Evolutionary conservation across 1,284 basidiomycete genomes (phyloP), one percentile per base, ranked within the genome.

Genomic region (Ceratorhiza oryzae-sativae): DNA sequence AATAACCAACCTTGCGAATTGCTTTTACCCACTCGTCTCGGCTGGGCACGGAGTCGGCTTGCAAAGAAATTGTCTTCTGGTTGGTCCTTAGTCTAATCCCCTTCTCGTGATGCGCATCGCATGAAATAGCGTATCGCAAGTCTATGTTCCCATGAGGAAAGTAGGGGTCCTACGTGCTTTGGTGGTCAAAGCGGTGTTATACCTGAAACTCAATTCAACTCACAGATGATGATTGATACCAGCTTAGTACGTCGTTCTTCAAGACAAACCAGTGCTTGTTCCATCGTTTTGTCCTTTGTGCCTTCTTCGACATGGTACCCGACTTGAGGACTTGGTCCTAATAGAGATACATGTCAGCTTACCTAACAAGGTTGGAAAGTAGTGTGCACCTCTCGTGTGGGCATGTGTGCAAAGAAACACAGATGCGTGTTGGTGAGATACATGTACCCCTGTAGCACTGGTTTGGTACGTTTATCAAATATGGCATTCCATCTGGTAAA

Each of bases 351-450:
- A 15, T 27, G n/a, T 71, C 9, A 55, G 34, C 9, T 1, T 18
- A n/a, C 32, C 46, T 1, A 4, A 32, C 20, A n/a, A 9, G 30
- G 18, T 34, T 36, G 27, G 42, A 48, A n/a, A 27, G 12, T 12
- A 25, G 12, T 18, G 76, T 82, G 58, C 74, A 94, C 94, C 85
- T 96, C 94, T 83, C 90, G 85, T 23, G 88, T 85, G 6, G 93
- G 93, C 86, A 99, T 90, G 79, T 97, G 95, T 0, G 97, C 97
- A 79, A 98, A 98, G 83, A 98, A 99, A 82, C 96, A 98, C 30
- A 98, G 81, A 78, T 97, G 93, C 3, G 90, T 88, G 75, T 91
- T 92, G 1, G 97, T 98, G 53, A 98, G 84, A 80, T 97, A 99
- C 87, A 98, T 92, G 79, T 97, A 97, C 18, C 96, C 96, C 81